phyloP scores from a whole-genome alignment of 2,329 filamentous ascomycete genomes.

The Neofusicoccum parvum region DNA sequence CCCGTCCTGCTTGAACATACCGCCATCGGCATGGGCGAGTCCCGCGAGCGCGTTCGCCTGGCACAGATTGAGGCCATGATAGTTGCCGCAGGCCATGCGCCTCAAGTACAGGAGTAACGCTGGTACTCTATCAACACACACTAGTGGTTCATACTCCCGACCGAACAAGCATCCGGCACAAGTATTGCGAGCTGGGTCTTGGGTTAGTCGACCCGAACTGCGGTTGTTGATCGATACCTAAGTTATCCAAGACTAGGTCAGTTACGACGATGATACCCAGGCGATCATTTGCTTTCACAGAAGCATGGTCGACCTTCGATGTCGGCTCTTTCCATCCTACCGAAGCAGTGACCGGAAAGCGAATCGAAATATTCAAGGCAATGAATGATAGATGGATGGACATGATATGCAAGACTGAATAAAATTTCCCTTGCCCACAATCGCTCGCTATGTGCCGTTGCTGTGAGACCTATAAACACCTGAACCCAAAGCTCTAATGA shows the following conservation, averaged over 20 bases:
- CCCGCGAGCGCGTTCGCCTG: conserved; percentile 75
- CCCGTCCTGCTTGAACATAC: conserved; percentile 87
- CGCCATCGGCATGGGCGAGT: conserved; percentile 83
- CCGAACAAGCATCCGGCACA: too few species aligned
- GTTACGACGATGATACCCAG: background rate
- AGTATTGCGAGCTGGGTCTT: too few species aligned
- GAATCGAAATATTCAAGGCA: too few species aligned
- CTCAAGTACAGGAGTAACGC: conserved; percentile 30
- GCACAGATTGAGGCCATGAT: conserved; percentile 77
- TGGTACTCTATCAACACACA: too few species aligned
- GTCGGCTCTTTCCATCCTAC: too few species aligned
- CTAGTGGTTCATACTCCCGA: too few species aligned
- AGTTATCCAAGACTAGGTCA: too few species aligned
- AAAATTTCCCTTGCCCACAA: background rate
- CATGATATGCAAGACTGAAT: background rate
- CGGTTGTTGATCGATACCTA: too few species aligned
- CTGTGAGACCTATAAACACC: conserved; percentile 15
- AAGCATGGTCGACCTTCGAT: too few species aligned
- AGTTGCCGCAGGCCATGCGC: conserved; percentile 66
- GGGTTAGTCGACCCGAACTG: too few species aligned
- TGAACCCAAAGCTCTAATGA: background rate
- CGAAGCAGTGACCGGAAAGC: too few species aligned
- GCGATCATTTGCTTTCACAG: too few species aligned
- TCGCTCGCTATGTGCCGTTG: conserved; percentile 8
- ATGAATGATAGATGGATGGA: background rate